Evolutionary conservation across 345 rosid species (phyloP), one percentile per base, ranked within the genome.

Genomic region (Theobroma cacao): DNA sequence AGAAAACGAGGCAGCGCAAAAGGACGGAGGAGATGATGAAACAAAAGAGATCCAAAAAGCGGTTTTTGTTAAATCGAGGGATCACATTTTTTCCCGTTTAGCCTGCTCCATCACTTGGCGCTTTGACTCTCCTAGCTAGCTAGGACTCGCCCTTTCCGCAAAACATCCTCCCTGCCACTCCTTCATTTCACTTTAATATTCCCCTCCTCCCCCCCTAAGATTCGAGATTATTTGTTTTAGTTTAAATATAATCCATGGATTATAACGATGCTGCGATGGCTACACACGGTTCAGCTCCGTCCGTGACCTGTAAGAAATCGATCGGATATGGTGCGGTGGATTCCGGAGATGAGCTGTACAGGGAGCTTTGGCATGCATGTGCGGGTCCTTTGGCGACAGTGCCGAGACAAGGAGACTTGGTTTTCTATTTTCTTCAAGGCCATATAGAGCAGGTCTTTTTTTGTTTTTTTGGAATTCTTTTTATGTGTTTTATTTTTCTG

Each of bases 301-400:
- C 59, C 8, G 22, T n/a, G 0, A 18, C 64, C 33, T 0, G 36
- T 59, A 26, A 59, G 13, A 26, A 24, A 11, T 59, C 10, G 64
- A 59, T 59, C 15, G 33, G 26, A 11, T 34, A 59, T 59, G 33
- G 5, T 26, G 15, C 30, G 18, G 33, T 26, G 11, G 64, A 59
- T 28, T 8, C 64, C 30, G 34, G 64, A 2, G 64, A 59, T 26
- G 64, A 59, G 14, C 64, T 59, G 34, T 59, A 59, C 64, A 59
- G 13, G 69, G 91, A 88, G 88, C 86, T 90, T 3, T 90, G 93
- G 93, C 85, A 88, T 59, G 87, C 89, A 5, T 88, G 93, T 75
- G 93, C 91, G 5, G 93, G 93, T 24, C 91, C 91, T 53, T 83
- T 88, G 24, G 90, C 88, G 53, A 85, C 86, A 56, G 85, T 90